phyloP scores from a whole-genome alignment of 352 stramenopile species.

The Peronospora destructor region DNA sequence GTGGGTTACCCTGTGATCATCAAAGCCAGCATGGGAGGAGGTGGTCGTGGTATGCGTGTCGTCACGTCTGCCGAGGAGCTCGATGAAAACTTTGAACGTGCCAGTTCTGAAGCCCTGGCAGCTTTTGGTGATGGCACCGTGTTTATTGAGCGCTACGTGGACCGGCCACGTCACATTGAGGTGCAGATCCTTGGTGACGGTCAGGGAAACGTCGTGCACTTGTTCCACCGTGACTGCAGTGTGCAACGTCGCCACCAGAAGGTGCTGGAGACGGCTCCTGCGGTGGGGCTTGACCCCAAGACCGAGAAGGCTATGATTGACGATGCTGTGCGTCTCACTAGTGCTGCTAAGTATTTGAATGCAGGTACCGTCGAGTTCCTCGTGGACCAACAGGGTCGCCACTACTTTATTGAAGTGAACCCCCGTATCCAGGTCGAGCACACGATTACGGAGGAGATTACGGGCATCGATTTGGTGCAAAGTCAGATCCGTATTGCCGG shows the following conservation, averaged over 20 bases:
- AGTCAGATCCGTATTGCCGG: slow-evolving; percentile 93
- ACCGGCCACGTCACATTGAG: slow-evolving; percentile 94
- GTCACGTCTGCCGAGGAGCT: slow-evolving; percentile 80
- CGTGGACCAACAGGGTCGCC: slow-evolving; percentile 86
- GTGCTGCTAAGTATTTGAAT: slow-evolving; percentile 91
- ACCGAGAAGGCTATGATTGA: slow-evolving; percentile 90
- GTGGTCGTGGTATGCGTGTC: slow-evolving; percentile 95
- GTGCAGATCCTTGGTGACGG: slow-evolving; percentile 95
- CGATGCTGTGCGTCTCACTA: slow-evolving; percentile 88
- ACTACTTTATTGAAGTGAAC: slow-evolving; percentile 99
- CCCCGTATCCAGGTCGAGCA: slow-evolving; percentile 95
- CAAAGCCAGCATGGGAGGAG: slow-evolving; percentile 96
- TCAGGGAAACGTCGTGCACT: slow-evolving; percentile 91
- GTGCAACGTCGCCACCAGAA: slow-evolving; percentile 98
- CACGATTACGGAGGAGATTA: slow-evolving; percentile 91
- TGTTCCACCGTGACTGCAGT: slow-evolving; percentile 96
- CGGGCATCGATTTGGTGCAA: slow-evolving; percentile 94
- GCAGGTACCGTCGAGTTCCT: slow-evolving; percentile 98
- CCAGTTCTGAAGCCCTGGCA: slow-evolving; percentile 79
- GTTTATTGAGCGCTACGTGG: slow-evolving; percentile 95
- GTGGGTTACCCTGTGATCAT: slow-evolving; percentile 95
- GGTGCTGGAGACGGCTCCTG: slow-evolving; percentile 92
- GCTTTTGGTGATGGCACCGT: slow-evolving; percentile 93
- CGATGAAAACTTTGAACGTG: slow-evolving; percentile 82
- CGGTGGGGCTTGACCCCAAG: slow-evolving; percentile 70